Evolutionary conservation across 2,329 filamentous ascomycete species (phyloP), one percentile per base, ranked within the genome.

Genomic region (Pezicula carpinea): DNA sequence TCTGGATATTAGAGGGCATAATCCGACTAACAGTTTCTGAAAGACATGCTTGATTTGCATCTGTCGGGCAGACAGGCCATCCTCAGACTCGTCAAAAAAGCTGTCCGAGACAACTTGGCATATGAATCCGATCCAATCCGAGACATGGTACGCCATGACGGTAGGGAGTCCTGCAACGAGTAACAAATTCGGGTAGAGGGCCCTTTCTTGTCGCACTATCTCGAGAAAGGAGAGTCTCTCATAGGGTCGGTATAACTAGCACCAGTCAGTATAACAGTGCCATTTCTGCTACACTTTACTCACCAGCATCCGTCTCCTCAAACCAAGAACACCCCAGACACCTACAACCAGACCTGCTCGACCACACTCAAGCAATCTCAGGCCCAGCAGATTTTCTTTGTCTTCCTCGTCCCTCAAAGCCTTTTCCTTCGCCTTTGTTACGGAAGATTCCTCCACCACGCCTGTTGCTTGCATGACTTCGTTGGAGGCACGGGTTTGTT

Each of bases 381-480:
- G 47, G 2, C 59, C 63, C 13, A 47, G 50, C 4, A 58, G 47
- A 10, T 57, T 62, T 21, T 66, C 62, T 35, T 54, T 41, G 35
- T 55, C 54, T 44, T 55, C 57, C 1, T 53, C 49, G 8, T 46
- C 17, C 14, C 47, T 48, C 6, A 46, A 42, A 41, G 54, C 47
- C 7, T 39, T 53, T 3, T 50, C 54, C 41, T 59, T 60, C 13
- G 38, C 46, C 29, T 53, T 61, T 18, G 56, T 57, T 17, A 53
- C 55, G 22, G 47, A 34, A 13, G 54, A 51, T 39, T 63, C 57
- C 48, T 66, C 63, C 10, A 65, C 59, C 14, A 66, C 54, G 17
- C 63, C 63, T 10, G 62, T 64, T 22, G 60, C 61, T 43, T 61
- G 58, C 60, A 66, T 62, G 22, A 66, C 63, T 52, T 66, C 63